Conservation (phyloP, 2,329 filamentous ascomycete genomes). For the Xylaria sp. region DNA sequence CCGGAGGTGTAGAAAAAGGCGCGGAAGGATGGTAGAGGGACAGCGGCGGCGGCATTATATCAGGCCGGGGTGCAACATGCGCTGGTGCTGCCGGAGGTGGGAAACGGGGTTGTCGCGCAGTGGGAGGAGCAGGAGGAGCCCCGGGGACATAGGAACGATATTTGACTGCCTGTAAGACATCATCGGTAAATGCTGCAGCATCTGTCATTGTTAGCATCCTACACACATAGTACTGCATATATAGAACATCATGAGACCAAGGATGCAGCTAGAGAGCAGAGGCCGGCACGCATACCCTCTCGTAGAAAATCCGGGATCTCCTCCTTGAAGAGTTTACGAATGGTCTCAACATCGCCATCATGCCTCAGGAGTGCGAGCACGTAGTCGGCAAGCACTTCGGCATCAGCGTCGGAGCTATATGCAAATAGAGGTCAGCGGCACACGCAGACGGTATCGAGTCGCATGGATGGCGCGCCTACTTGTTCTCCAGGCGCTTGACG, state of each 20-base stretch:
- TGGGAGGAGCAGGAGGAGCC: conserved; percentile 56
- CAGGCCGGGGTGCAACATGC: conserved; percentile 37
- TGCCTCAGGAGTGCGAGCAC: conserved; percentile 81
- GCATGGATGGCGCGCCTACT: conserved; percentile 60
- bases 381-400: conserved; percentile 85
- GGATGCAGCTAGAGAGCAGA: not conserved
- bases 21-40: conserved; percentile 34
- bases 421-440: conserved; percentile 31
- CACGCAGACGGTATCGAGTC: not conserved
- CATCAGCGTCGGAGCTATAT: conserved; percentile 79
- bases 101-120: conserved; percentile 26
- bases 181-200: conserved; percentile 72
- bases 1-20: conserved; percentile 31
- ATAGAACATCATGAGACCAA: not conserved
- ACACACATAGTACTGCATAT: conserved; percentile 8
- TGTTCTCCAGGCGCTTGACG: conserved; percentile 79
- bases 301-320: conserved; percentile 81
- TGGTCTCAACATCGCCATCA: conserved; percentile 72
- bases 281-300: conserved; percentile 61
- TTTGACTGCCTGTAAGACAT: conserved; percentile 74
- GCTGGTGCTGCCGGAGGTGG: conserved; percentile 29
- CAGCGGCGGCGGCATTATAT: conserved; percentile 30
- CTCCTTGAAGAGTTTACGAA: conserved; percentile 74
- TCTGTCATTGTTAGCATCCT: conserved; percentile 54
- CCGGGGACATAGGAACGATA: conserved; percentile 71